Percentiles rank a stretch among this genome's conserved stretches.
phyloP scores from a whole-genome alignment of 495 filamentous ascomycete species.

The Penicillium silybi region DNA sequence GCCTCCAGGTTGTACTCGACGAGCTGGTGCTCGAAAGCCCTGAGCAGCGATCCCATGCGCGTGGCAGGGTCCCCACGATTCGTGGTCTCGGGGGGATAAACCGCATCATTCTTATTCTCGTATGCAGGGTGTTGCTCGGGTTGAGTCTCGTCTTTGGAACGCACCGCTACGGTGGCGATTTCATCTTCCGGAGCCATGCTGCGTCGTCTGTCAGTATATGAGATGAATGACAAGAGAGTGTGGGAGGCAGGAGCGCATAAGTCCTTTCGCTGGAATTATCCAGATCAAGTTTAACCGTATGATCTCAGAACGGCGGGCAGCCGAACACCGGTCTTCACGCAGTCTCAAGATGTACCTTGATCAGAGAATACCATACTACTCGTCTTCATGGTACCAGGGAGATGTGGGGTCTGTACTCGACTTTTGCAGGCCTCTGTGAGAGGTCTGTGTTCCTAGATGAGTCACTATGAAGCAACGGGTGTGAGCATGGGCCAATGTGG shows the following conservation, averaged over 20 bases:
- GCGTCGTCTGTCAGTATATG: slow-evolving; percentile 20
- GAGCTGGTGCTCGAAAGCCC: slow-evolving; percentile 39
- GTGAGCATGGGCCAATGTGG: slow-evolving; percentile 5
- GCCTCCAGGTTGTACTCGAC: slow-evolving; percentile 60
- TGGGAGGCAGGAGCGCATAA: slow-evolving; percentile 42
- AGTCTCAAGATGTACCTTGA: slow-evolving; percentile 48
- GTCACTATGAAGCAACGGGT: slow-evolving; percentile 19
- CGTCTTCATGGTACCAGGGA: slow-evolving; percentile 38
- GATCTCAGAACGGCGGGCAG: slow-evolving; percentile 49
- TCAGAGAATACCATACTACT: slow-evolving; percentile 45
- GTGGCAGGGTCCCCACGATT: slow-evolving; percentile 18
- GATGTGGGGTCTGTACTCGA: slow-evolving; percentile 31
- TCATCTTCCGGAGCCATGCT: slow-evolving; percentile 38
- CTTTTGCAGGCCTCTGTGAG: neutral
- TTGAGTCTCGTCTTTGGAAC: slow-evolving; percentile 16
- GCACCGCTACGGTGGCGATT: slow-evolving; percentile 29
- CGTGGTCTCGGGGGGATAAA: slow-evolving; percentile 8
- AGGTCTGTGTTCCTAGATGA: slow-evolving; percentile 8
- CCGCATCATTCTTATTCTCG: slow-evolving; percentile 19
- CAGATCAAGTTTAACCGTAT: slow-evolving; percentile 63
- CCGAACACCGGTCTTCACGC: slow-evolving; percentile 52
- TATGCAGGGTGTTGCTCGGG: slow-evolving; percentile 7
- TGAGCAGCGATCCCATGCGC: slow-evolving; percentile 31
- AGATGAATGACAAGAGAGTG: neutral
- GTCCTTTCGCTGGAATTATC: slow-evolving; percentile 60